Percentiles rank a stretch among this genome's conserved stretches.
phyloP scores from a whole-genome alignment of 345 rosid species.

The Eucalyptus tenuipes region DNA sequence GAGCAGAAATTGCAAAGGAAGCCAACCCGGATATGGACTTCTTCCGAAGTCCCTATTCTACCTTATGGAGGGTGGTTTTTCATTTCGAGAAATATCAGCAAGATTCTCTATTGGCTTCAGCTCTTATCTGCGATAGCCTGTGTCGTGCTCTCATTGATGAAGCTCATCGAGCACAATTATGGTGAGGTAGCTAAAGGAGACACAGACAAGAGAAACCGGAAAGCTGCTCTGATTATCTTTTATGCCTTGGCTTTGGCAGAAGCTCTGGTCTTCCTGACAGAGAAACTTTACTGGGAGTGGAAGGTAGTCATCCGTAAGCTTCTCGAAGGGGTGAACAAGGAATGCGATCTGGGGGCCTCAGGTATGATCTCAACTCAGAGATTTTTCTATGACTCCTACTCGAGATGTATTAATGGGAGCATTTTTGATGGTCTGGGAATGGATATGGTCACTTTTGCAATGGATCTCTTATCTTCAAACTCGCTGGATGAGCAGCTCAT shows the following conservation, averaged over 20 bases:
- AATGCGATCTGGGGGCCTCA: neutral
- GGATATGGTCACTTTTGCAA: slow-evolving; percentile 66
- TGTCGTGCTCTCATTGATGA: slow-evolving; percentile 47
- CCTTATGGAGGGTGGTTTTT: slow-evolving; percentile 70
- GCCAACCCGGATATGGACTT: slow-evolving; percentile 33
- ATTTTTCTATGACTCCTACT: slow-evolving; percentile 79
- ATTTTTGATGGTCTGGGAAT: slow-evolving; percentile 72
- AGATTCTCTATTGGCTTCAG: slow-evolving; percentile 73
- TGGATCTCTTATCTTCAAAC: slow-evolving; percentile 60
- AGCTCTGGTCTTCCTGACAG: slow-evolving; percentile 53
- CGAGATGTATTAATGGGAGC: slow-evolving; percentile 63
- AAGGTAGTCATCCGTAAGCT: slow-evolving; percentile 13
- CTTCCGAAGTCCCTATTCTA: slow-evolving; percentile 60
- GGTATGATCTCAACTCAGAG: slow-evolving; percentile 36
- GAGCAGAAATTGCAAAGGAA: slow-evolving; percentile 9
- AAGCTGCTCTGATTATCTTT: slow-evolving; percentile 52
- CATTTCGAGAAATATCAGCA: slow-evolving; percentile 49
- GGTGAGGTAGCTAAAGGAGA: slow-evolving; percentile 55
- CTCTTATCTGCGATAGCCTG: slow-evolving; percentile 65
- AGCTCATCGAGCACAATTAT: slow-evolving; percentile 53
- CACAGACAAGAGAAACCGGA: slow-evolving; percentile 52
- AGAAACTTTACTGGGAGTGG: slow-evolving; percentile 77
- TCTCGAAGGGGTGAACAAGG: slow-evolving; percentile 54
- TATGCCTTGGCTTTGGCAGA: slow-evolving; percentile 70
- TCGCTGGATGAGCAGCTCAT: slow-evolving; percentile 76